phyloP scores from a whole-genome alignment of 2,329 filamentous ascomycete species.

The Myriangium duriaei region DNA sequence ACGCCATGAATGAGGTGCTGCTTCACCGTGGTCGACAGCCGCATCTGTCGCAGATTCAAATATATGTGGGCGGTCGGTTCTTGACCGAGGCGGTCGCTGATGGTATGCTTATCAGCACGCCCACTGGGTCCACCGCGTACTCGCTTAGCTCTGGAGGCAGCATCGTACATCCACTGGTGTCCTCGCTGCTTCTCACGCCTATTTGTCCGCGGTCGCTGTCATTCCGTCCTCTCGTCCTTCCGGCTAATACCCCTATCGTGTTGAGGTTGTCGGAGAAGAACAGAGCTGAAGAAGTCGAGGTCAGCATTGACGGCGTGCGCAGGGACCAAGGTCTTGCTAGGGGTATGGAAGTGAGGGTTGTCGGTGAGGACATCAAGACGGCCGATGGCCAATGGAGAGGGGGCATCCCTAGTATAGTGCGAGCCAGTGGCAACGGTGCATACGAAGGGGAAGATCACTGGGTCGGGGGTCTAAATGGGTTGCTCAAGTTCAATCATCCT shows the following conservation, averaged over 20 bases:
- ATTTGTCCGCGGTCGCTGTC: conserved; percentile 87
- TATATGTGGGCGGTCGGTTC: conserved; percentile 78
- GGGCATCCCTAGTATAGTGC: conserved; percentile 83
- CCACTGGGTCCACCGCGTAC: conserved; percentile 91
- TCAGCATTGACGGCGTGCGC: conserved; percentile 37
- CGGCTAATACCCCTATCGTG: conserved; percentile 71
- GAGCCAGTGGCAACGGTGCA: conserved; percentile 39
- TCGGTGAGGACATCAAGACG: conserved; percentile 31
- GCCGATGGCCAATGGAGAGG: conserved; percentile 47
- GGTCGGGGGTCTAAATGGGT: conserved; percentile 85
- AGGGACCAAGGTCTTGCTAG: conserved; percentile 30
- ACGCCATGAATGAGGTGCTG: conserved; percentile 89
- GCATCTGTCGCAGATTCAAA: conserved; percentile 82
- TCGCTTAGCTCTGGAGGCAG: conserved; percentile 83
- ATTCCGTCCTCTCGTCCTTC: conserved; percentile 82
- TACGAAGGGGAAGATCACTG: conserved; percentile 67
- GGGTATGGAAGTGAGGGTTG: conserved; percentile 34
- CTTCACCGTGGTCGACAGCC: conserved; percentile 84
- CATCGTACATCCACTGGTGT: conserved; percentile 88
- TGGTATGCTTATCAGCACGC: conserved; percentile 86
- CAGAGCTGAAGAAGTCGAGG: conserved; percentile 36
- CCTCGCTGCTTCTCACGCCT: conserved; percentile 77
- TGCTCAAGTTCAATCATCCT: conserved; percentile 95
- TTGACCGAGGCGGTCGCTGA: conserved; percentile 91
- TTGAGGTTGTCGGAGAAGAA: conserved; percentile 60